Percentiles rank a stretch among this genome's conserved stretches.
Conservation (phyloP, 768 basidiomycete genomes). For the Tulasnella sp. region DNA sequence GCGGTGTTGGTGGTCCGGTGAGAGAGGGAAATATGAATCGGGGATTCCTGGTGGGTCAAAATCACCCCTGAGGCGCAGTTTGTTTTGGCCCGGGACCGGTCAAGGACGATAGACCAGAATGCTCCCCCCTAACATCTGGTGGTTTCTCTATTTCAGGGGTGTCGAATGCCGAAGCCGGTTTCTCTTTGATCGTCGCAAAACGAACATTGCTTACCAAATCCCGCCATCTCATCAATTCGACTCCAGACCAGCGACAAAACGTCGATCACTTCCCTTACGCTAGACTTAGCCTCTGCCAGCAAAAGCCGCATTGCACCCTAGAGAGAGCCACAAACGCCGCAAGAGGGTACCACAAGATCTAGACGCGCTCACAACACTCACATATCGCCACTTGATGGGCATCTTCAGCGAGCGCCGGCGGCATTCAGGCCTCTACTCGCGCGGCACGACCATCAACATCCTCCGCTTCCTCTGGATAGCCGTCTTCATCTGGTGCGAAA, state of each 20-base stretch:
- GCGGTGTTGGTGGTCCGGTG: too few species aligned
- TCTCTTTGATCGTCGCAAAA: neutral
- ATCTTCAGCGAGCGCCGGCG: conserved; percentile 16
- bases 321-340: neutral
- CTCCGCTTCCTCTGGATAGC: conserved; percentile 60
- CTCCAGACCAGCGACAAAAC: neutral
- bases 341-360: neutral
- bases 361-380: neutral
- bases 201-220: neutral
- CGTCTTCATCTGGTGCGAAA: conserved; percentile 66
- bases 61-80: too few species aligned
- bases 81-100: too few species aligned
- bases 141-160: too few species aligned
- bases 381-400: neutral
- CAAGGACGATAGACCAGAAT: too few species aligned
- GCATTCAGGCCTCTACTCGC: conserved; percentile 21
- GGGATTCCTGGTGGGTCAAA: too few species aligned
- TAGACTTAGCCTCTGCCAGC: conserved; percentile 2
- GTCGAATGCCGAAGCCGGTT: too few species aligned
- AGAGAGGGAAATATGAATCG: too few species aligned
- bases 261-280: conserved; percentile 1
- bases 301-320: neutral
- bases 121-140: too few species aligned
- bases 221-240: neutral
- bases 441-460: conserved; percentile 37